Percentiles rank a stretch among this genome's conserved stretches.
phyloP scores from a whole-genome alignment of 1,284 basidiomycete species.

The Anthracocystis setariae region DNA sequence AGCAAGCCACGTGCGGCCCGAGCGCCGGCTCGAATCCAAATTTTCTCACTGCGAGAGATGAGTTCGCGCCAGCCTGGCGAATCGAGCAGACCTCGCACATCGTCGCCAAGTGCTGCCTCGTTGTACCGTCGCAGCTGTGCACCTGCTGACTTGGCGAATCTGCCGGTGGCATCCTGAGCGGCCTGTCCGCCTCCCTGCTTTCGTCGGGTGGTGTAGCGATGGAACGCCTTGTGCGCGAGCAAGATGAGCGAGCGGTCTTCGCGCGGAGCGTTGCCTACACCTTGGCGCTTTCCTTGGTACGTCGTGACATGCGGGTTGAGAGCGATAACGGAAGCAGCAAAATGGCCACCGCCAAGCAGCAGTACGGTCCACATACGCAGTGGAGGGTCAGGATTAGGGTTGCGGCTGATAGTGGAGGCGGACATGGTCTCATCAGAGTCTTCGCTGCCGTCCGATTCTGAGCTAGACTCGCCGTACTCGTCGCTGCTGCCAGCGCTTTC shows the following conservation, averaged over 20 bases:
- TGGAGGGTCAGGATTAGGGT: conserved; percentile 43
- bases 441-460: conserved; percentile 21
- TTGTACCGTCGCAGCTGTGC: conserved; percentile 94
- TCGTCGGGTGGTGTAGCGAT: conserved; percentile 95
- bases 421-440: conserved; percentile 21
- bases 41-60: conserved; percentile 58
- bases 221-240: conserved; percentile 93
- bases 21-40: conserved; percentile 62
- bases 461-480: conserved; percentile 30
- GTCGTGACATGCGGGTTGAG: conserved; percentile 68
- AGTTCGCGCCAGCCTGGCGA: conserved; percentile 58
- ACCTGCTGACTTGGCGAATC: conserved; percentile 94
- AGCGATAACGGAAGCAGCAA: conserved; percentile 86
- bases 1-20: conserved; percentile 61
- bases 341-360: conserved; percentile 97
- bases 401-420: conserved; percentile 27
- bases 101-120: conserved; percentile 88
- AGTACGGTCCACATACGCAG: conserved; percentile 86
- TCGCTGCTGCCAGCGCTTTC: conserved; percentile 25
- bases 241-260: conserved; percentile 73
- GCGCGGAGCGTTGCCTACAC: conserved; percentile 19
- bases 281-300: conserved; percentile 23
- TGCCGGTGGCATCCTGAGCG: conserved; percentile 85
- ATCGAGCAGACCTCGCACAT: conserved; percentile 69
- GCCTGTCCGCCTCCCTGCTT: conserved; percentile 98